Evolutionary conservation across 257 asterid genomes (phyloP).

Genomic region (Marsdenia floribunda): DNA sequence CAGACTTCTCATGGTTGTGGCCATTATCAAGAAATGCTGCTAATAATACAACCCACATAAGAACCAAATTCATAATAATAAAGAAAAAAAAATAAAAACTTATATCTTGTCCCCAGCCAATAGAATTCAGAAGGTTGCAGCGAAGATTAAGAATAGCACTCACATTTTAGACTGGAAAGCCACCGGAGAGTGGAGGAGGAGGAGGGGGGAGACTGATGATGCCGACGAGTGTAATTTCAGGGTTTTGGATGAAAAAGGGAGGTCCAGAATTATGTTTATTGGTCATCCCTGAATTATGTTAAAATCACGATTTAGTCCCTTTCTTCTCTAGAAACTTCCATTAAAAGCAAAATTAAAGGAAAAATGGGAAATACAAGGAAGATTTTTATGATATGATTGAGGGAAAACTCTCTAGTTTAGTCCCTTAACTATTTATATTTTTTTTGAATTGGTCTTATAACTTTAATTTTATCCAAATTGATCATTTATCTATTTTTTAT

Average conservation of each 20-base stretch:
- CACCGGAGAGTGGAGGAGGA: background rate
- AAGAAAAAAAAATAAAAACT: no score
- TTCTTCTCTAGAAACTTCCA: no score
- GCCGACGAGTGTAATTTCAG: background rate
- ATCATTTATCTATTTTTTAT: no score
- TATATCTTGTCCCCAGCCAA: no score
- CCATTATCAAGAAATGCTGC: background rate
- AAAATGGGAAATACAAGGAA: no score
- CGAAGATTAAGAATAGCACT: background rate
- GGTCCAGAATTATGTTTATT: no score
- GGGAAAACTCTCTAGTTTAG: no score
- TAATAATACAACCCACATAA: background rate
- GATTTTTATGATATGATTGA: no score
- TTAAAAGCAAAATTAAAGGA: no score
- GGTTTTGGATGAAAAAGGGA: background rate
- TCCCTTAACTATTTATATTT: no score
- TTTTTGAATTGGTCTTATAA: no score
- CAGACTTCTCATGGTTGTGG: constrained; percentile 47
- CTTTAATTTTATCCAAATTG: no score
- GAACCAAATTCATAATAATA: background rate
- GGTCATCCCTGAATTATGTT: background rate
- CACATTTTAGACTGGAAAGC: background rate
- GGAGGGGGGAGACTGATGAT: background rate
- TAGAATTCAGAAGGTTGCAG: background rate
- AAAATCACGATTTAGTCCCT: background rate